phyloP scores from a whole-genome alignment of 2,329 filamentous ascomycete genomes.

The Tolypocladium guangdongense region DNA sequence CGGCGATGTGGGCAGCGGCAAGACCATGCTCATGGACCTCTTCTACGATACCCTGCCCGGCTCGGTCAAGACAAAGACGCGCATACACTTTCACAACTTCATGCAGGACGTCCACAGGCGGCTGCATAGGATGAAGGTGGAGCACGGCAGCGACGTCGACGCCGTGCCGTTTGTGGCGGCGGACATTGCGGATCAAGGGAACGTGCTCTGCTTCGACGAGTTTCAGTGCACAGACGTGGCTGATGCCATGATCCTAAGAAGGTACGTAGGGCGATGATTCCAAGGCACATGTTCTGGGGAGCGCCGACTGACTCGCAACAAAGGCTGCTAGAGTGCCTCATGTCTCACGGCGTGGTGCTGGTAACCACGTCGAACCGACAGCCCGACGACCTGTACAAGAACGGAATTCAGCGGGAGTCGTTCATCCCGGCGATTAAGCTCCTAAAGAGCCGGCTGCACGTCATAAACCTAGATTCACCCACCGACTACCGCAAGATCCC shows the following conservation, averaged over 20 bases:
- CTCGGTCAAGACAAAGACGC: constrained; percentile 70
- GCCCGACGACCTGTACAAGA: constrained; percentile 92
- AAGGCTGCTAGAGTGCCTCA: constrained; percentile 74
- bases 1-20: constrained; percentile 92
- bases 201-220: constrained; percentile 93
- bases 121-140: constrained; percentile 81
- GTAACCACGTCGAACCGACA: constrained; percentile 97
- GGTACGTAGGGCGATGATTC: constrained; percentile 28
- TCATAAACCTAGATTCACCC: constrained; percentile 88
- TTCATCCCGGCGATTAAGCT: constrained; percentile 94
- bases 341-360: constrained; percentile 93
- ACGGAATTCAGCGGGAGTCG: constrained; percentile 89
- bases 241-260: constrained; percentile 92
- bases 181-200: constrained; percentile 77
- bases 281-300: background rate
- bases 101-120: constrained; percentile 96
- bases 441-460: constrained; percentile 70
- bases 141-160: constrained; percentile 81
- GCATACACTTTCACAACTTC: constrained; percentile 98
- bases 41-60: constrained; percentile 87
- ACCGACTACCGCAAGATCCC: constrained; percentile 98
- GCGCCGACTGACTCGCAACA: background rate
- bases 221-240: constrained; percentile 98
- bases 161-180: constrained; percentile 86
- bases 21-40: constrained; percentile 99